These are phyloP conservation scores for Thozetella sp. DNA, from an alignment of 495 filamentous ascomycete species.

Conservation along the genomic window DNA sequence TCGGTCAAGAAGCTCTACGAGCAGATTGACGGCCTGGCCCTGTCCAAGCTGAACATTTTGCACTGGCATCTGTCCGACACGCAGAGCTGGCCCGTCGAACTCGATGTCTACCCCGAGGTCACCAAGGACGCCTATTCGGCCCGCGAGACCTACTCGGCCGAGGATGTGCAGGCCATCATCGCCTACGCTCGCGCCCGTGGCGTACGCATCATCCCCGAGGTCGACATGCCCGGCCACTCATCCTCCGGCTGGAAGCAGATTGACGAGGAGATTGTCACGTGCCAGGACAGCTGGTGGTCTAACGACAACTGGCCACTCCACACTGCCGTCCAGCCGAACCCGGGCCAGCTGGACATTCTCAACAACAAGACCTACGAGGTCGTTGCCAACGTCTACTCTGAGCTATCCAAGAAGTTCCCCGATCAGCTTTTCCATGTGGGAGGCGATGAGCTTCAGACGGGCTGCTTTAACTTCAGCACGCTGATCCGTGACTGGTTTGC, in stretches of 20 bases:
- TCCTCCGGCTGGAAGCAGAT: constrained; percentile 1
- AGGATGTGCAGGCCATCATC: neutral
- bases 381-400: neutral
- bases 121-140: neutral
- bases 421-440: neutral
- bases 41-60: constrained; percentile 1
- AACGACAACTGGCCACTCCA: neutral
- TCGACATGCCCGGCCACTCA: constrained; percentile 1
- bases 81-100: neutral
- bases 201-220: neutral
- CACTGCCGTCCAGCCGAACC: neutral
- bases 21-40: constrained; percentile 3
- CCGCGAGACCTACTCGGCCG: neutral
- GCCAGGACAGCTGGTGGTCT: neutral
- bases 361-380: neutral
- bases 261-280: constrained; percentile 1
- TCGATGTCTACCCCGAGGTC: neutral
- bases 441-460: neutral
- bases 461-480: neutral
- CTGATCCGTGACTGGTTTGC: neutral
- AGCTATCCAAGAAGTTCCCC: neutral
- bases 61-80: neutral
- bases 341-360: constrained; percentile 1
- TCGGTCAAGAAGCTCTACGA: neutral
- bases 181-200: neutral